Evolutionary conservation across 495 filamentous ascomycete species (phyloP), one percentile per base, ranked within the genome.

Genomic region (Daldinia grandis): DNA sequence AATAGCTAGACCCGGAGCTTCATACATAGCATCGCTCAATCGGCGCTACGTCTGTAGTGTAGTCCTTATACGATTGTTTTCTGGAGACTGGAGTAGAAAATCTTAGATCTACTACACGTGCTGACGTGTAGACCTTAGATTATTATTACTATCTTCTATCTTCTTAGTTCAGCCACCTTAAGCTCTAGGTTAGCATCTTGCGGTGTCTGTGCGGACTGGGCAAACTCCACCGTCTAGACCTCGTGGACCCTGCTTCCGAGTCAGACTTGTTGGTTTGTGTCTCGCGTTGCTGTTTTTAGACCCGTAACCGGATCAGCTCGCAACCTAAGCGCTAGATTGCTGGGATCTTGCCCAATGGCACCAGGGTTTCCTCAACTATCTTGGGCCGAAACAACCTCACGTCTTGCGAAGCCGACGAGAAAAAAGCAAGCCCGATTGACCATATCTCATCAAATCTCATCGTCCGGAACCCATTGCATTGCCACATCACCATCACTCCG

Each of bases 201-300:
- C 56, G 60, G 44, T 27, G 53, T 47, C 47, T 42, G 67, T 64
- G 66, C 60, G 55, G 60, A 12, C 44, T 59, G 37, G 35, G 37
- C 35, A 59, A 59, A 42, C 59, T 58, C 66, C 59, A 61, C 58
- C 27, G 53, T 69, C 66, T 69, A 53, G 60, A 59, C 24, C 66
- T 27, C 38, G 30, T 44, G 24, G 25, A 14, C 58, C 40, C 17
- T 24, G 8, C 50, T 51, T 53, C 42, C 28, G 64, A 57, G 58
- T 51, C 42, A 53, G 66, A 27, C 38, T 47, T 12, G n/a, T 62
- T 42, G 37, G 55, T 58, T 66, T 47, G 49, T 44, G 33, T 68
- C 49, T 54, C 59, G 64, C 57, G 49, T 38, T 59, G 53, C 62
- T 53, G 33, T 38, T 49, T 60, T 66, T 57, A 64, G 57, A 65